phyloP scores from a whole-genome alignment of 139 green algal genomes.

The Closterium sp. region DNA sequence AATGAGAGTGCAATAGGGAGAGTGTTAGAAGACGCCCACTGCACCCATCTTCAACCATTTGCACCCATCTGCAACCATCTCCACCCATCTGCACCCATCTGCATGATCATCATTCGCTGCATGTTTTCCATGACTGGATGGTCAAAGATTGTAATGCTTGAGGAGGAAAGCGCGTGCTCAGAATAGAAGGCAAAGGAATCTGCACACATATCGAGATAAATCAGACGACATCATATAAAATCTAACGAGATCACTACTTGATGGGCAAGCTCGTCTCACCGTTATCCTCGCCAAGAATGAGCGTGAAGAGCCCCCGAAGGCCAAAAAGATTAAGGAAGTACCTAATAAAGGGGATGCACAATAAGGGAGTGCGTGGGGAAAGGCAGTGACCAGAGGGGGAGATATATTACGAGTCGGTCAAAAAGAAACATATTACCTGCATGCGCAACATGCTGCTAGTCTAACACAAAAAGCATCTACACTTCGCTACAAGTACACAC shows the following conservation, averaged over 20 bases:
- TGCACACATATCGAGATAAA: too few species aligned
- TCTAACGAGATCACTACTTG: neutral
- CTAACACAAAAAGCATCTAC: neutral
- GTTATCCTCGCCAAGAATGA: conserved; percentile 58
- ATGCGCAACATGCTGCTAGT: neutral
- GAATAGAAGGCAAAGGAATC: too few species aligned
- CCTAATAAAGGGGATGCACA: conserved; percentile 18
- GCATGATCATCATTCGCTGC: too few species aligned
- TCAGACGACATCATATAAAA: neutral
- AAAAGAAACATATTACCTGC: neutral
- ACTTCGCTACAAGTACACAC: too few species aligned
- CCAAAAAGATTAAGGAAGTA: conserved; percentile 65
- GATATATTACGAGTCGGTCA: neutral
- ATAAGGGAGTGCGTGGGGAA: neutral
- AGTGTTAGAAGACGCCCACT: too few species aligned
- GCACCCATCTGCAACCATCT: too few species aligned
- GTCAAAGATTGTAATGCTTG: too few species aligned
- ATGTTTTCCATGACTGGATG: too few species aligned
- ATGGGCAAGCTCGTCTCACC: neutral
- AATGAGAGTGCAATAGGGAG: too few species aligned
- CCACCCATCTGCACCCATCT: too few species aligned
- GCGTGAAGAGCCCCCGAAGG: conserved; percentile 53
- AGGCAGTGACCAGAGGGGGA: neutral
- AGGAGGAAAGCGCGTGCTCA: too few species aligned
- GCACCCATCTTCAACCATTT: too few species aligned